Conservation (phyloP, 179 eudicot genomes). For the Gypsophila paniculata region DNA sequence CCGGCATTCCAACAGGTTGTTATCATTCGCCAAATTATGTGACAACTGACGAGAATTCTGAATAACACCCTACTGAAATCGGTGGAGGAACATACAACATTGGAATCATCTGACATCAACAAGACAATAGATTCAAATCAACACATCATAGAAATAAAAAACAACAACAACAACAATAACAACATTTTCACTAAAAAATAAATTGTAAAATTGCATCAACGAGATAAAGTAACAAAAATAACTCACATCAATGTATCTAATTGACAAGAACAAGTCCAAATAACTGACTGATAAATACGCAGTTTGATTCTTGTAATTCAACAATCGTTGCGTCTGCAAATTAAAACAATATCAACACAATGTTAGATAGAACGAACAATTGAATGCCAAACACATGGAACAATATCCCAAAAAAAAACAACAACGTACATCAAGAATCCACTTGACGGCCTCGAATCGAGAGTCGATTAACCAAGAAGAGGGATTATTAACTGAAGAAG, state of each 20-base stretch:
- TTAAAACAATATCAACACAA: slow-evolving; percentile 1
- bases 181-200: neutral
- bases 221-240: neutral
- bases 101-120: no score
- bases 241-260: slow-evolving; percentile 43
- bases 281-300: slow-evolving; percentile 31
- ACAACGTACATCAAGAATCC: slow-evolving; percentile 44
- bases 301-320: slow-evolving; percentile 29
- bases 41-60: no score
- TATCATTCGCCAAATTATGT: no score
- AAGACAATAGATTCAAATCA: no score
- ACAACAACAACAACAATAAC: neutral
- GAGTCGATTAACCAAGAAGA: slow-evolving; percentile 29
- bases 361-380: neutral
- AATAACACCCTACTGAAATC: no score
- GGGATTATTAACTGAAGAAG: neutral
- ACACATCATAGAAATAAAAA: neutral
- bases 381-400: neutral
- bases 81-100: no score
- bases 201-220: neutral
- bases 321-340: slow-evolving; percentile 37
- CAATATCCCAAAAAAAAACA: neutral
- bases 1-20: no score
- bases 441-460: slow-evolving; percentile 40
- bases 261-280: slow-evolving; percentile 31